phyloP scores from a whole-genome alignment of 306 rosid genomes.

The Glycine tomentella region DNA sequence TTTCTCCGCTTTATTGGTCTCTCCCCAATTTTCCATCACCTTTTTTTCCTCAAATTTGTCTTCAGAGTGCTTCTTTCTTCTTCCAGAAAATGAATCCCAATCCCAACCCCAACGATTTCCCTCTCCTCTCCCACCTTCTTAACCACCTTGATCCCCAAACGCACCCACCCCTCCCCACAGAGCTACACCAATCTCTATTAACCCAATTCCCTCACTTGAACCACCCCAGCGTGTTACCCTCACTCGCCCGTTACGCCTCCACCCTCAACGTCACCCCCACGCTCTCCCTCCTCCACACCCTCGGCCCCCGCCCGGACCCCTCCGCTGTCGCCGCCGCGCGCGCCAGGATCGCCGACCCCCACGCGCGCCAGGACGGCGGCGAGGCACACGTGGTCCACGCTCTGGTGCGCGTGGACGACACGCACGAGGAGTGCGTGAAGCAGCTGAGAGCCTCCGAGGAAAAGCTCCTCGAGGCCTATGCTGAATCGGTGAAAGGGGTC shows the following conservation, averaged over 20 bases:
- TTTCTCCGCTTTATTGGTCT: too few species aligned
- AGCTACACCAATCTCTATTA: slow-evolving; percentile 35
- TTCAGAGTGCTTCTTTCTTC: not conserved
- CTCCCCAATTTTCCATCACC: too few species aligned
- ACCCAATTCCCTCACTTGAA: slow-evolving; percentile 44
- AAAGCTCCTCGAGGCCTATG: slow-evolving; percentile 47
- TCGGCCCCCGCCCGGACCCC: slow-evolving; percentile 55
- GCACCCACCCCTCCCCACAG: slow-evolving; percentile 35
- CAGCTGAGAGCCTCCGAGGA: slow-evolving; percentile 48
- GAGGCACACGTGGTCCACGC: slow-evolving; percentile 46
- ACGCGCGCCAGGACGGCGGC: not conserved
- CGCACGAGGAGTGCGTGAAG: slow-evolving; percentile 53
- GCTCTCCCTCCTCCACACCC: slow-evolving; percentile 49
- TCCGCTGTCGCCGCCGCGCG: slow-evolving; percentile 38
- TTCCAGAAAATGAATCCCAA: slow-evolving; percentile 48
- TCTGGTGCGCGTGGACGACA: slow-evolving; percentile 46
- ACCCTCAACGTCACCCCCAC: slow-evolving; percentile 42
- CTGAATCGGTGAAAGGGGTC: slow-evolving; percentile 24
- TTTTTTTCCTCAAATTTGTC: too few species aligned
- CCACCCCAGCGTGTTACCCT: slow-evolving; percentile 44
- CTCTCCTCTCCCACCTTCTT: slow-evolving; percentile 47
- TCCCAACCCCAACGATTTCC: slow-evolving; percentile 45
- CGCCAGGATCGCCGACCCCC: slow-evolving; percentile 25
- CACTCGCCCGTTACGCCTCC: slow-evolving; percentile 44
- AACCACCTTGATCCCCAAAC: slow-evolving; percentile 43